phyloP scores from a whole-genome alignment of 495 filamentous ascomycete species.

The Sordaria brevicollis region DNA sequence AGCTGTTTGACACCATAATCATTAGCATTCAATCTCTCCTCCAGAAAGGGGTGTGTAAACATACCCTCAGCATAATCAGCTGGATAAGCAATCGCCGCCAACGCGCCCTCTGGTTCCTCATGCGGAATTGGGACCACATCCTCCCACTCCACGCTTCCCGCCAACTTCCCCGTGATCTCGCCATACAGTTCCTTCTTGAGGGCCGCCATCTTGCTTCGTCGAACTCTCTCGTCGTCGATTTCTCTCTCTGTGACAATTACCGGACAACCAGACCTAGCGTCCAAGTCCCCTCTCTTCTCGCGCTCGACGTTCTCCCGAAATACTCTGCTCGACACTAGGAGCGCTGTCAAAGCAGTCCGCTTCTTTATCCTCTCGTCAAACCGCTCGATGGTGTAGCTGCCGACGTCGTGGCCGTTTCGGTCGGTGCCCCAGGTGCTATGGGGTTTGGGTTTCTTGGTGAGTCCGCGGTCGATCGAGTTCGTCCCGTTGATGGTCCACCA shows the following conservation, averaged over 20 bases:
- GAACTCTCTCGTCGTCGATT: constrained; percentile 32
- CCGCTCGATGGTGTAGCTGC: constrained; percentile 26
- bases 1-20: constrained; percentile 21
- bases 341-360: constrained; percentile 15
- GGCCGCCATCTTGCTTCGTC: constrained; percentile 33
- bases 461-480: constrained; percentile 29
- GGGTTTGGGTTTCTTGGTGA: constrained; percentile 9
- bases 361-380: constrained; percentile 24
- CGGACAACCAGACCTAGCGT: constrained; percentile 7
- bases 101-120: constrained; percentile 67
- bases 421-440: constrained; percentile 32
- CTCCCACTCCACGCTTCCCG: constrained; percentile 66
- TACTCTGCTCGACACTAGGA: constrained; percentile 16
- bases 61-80: constrained; percentile 78
- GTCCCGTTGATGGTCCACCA: constrained; percentile 37
- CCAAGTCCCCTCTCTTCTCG: constrained; percentile 8
- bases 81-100: constrained; percentile 82
- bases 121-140: constrained; percentile 74
- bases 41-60: constrained; percentile 7
- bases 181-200: constrained; percentile 34
- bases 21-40: neutral
- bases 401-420: constrained; percentile 29
- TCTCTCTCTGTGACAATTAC: constrained; percentile 25
- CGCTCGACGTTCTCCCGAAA: constrained; percentile 21
- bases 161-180: constrained; percentile 40